These are phyloP conservation scores for Hericium erinaceus DNA, from an alignment of 768 basidiomycete genomes.

Conservation along the genomic window DNA sequence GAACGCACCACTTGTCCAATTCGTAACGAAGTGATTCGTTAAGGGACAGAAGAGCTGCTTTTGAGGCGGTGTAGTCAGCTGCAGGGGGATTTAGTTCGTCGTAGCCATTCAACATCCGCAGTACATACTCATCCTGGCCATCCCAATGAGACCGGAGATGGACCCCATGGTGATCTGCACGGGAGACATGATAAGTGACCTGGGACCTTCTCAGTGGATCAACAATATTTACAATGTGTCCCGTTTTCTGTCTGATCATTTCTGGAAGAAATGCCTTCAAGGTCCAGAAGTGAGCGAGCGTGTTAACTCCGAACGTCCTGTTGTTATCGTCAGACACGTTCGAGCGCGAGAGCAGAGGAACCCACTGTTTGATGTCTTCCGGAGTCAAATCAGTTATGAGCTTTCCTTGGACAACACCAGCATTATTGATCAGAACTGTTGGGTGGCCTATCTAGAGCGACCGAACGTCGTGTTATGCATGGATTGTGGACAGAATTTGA, in stretches of 20 bases:
- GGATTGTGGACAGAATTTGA: background rate
- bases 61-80: constrained; percentile 91
- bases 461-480: background rate
- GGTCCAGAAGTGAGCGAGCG: constrained; percentile 84
- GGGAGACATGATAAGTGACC: background rate
- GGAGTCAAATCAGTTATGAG: constrained; percentile 69
- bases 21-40: constrained; percentile 85
- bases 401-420: constrained; percentile 89
- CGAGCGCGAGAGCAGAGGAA: background rate
- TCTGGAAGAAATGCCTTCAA: constrained; percentile 88
- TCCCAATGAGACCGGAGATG: constrained; percentile 59
- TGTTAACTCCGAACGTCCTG: constrained; percentile 88
- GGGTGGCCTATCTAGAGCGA: constrained; percentile 66
- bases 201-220: background rate
- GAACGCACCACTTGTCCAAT: constrained; percentile 62
- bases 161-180: constrained; percentile 70
- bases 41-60: constrained; percentile 76
- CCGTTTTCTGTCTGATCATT: constrained; percentile 67
- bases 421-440: constrained; percentile 90
- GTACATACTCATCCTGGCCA: constrained; percentile 65
- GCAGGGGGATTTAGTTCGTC: constrained; percentile 1
- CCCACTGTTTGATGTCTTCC: constrained; percentile 74
- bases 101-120: background rate
- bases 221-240: constrained; percentile 67
- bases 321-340: background rate